These are phyloP conservation scores for Skeletonema costatum DNA, from an alignment of 108 stramenopile species.

Conservation along the genomic window DNA sequence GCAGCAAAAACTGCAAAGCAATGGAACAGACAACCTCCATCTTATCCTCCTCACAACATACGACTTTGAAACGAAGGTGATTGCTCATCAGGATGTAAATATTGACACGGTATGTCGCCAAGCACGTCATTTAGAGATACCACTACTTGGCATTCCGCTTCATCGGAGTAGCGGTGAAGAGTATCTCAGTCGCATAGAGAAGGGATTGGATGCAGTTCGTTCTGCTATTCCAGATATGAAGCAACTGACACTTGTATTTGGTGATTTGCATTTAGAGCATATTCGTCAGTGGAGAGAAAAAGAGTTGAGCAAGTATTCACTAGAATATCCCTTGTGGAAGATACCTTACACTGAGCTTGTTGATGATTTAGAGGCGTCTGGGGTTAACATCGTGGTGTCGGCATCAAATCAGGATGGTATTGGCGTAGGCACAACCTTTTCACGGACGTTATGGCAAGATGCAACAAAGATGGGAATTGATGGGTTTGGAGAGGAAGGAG, in stretches of 20 bases:
- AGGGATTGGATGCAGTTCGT: slow-evolving; percentile 60
- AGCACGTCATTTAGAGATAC: slow-evolving; percentile 68
- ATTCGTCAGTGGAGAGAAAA: slow-evolving; percentile 84
- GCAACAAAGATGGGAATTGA: slow-evolving; percentile 43
- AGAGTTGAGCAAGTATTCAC: slow-evolving; percentile 41
- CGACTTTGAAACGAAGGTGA: slow-evolving; percentile 73
- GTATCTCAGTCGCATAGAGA: slow-evolving; percentile 65
- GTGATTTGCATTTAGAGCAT: slow-evolving; percentile 93
- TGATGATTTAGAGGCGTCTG: slow-evolving; percentile 67
- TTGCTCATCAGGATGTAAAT: slow-evolving; percentile 87
- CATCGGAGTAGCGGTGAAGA: slow-evolving; percentile 64
- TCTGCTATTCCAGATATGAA: slow-evolving; percentile 10
- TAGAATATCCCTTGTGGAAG: slow-evolving; percentile 82
- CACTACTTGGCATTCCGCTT: slow-evolving; percentile 84
- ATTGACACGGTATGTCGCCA: slow-evolving; percentile 77
- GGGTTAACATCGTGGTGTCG: slow-evolving; percentile 59
- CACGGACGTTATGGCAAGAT: slow-evolving; percentile 40
- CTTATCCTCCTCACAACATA: slow-evolving; percentile 89
- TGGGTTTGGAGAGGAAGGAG: slow-evolving; percentile 86
- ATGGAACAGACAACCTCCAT: slow-evolving; percentile 4
- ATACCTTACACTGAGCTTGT: slow-evolving; percentile 57
- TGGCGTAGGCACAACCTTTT: slow-evolving; percentile 54
- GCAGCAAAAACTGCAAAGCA: slow-evolving; percentile 16
- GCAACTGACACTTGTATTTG: slow-evolving; percentile 72
- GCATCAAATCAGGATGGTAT: slow-evolving; percentile 52